phyloP scores from a whole-genome alignment of 257 asterid species.

The Ballota nigra region DNA sequence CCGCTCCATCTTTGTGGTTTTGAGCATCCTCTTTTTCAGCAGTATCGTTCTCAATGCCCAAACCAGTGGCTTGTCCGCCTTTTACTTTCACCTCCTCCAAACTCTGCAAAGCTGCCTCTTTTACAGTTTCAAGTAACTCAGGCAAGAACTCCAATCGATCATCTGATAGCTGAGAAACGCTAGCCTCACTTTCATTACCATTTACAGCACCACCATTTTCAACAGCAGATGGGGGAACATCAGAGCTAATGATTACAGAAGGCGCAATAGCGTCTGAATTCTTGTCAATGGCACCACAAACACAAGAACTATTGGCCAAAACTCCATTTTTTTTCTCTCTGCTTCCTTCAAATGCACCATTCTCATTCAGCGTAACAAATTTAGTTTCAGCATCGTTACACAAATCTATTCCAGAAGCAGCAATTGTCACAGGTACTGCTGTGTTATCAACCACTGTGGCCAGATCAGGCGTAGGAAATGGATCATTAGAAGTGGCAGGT shows the following conservation, averaged over 20 bases:
- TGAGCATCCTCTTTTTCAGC: conserved; percentile 41
- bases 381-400: conserved; percentile 29
- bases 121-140: conserved; percentile 60
- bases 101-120: conserved; percentile 56
- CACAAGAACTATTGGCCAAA: conserved; percentile 32
- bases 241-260: conserved; percentile 23
- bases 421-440: conserved; percentile 15
- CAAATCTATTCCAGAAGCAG: conserved; percentile 34
- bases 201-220: conserved; percentile 34
- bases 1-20: conserved; percentile 56
- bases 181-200: conserved; percentile 28
- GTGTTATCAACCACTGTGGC: conserved; percentile 33
- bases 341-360: conserved; percentile 33
- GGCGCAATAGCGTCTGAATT: conserved; percentile 30
- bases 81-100: conserved; percentile 59
- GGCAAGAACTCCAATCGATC: conserved; percentile 61
- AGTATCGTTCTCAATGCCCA: conserved; percentile 30
- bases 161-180: conserved; percentile 28
- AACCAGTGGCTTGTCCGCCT: conserved; percentile 41
- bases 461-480: conserved; percentile 33
- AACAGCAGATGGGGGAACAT: conserved; percentile 21
- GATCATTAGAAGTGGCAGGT: conserved; percentile 27
- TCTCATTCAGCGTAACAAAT: conserved; percentile 23
- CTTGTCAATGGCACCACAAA: conserved; percentile 24
- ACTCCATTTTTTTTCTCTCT: conserved; percentile 26